These are phyloP conservation scores for Elaeis guineensis DNA, from an alignment of 176 grass and related monocot genomes.

Conservation along the genomic window DNA sequence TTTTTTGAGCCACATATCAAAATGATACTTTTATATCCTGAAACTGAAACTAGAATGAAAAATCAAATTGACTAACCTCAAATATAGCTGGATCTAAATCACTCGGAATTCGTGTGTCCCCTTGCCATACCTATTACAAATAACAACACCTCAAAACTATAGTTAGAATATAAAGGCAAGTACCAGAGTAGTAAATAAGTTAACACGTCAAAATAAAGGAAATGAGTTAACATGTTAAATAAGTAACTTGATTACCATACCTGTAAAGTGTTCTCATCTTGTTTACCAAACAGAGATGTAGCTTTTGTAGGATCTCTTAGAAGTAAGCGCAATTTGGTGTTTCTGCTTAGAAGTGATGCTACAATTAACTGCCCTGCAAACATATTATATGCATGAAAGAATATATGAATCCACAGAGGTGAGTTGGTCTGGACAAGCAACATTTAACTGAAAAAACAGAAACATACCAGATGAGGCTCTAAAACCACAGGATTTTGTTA, in stretches of 20 bases:
- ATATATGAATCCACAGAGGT: background rate
- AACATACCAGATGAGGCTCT: no score
- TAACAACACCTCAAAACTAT: slow-evolving; percentile 2
- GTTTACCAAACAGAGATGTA: slow-evolving; percentile 61
- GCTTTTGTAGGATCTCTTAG: slow-evolving; percentile 78
- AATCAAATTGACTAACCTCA: slow-evolving; percentile 42
- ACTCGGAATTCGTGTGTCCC: slow-evolving; percentile 57
- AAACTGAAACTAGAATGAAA: slow-evolving; percentile 2
- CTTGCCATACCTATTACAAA: slow-evolving; percentile 50
- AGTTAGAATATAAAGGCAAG: no score
- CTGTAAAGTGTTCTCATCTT: slow-evolving; percentile 55
- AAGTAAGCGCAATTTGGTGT: slow-evolving; percentile 67
- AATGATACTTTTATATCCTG: background rate
- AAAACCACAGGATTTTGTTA: no score
- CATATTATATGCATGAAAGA: background rate
- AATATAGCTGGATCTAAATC: slow-evolving; percentile 68
- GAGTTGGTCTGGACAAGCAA: background rate
- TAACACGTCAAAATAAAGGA: no score
- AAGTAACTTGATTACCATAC: slow-evolving; percentile 5
- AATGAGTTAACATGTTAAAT: no score
- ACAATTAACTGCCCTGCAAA: slow-evolving; percentile 83
- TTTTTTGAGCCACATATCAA: no score
- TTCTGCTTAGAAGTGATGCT: slow-evolving; percentile 76
- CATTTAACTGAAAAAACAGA: no score
- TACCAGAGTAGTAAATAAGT: no score